Conservation (phyloP, 2,329 filamentous ascomycete species). For the Penicillium sp. region DNA sequence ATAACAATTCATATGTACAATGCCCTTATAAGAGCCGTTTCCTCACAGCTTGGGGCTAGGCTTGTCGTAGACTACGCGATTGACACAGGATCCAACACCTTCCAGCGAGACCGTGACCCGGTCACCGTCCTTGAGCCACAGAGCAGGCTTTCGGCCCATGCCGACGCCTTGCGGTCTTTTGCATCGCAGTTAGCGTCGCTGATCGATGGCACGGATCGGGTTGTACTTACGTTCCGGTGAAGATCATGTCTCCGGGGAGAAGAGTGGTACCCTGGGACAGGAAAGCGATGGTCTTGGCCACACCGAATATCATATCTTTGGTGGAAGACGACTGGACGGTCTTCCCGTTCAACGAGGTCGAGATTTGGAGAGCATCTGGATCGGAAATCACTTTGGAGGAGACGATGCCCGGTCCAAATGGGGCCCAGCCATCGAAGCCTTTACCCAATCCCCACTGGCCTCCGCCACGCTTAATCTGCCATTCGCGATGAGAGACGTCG, state of each 20-base stretch:
- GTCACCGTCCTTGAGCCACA: slow-evolving; percentile 71
- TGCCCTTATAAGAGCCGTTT: neutral
- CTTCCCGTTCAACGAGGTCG: slow-evolving; percentile 51
- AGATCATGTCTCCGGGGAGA: slow-evolving; percentile 42
- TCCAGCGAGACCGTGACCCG: slow-evolving; percentile 67
- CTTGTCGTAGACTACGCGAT: slow-evolving; percentile 46
- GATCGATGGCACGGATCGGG: neutral
- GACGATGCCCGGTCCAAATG: slow-evolving; percentile 70
- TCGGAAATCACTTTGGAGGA: slow-evolving; percentile 48
- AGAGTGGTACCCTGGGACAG: slow-evolving; percentile 46
- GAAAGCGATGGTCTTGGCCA: slow-evolving; percentile 48
- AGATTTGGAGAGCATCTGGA: slow-evolving; percentile 42
- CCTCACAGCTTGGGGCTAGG: slow-evolving; percentile 36
- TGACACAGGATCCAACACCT: slow-evolving; percentile 58
- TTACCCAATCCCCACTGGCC: slow-evolving; percentile 72
- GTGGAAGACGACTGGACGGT: slow-evolving; percentile 50
- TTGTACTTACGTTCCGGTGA: slow-evolving; percentile 45
- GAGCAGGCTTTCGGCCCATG: slow-evolving; percentile 63
- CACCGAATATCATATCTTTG: slow-evolving; percentile 51
- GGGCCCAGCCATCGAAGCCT: slow-evolving; percentile 73
- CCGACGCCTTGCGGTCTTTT: slow-evolving; percentile 65
- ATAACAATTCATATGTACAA: slow-evolving; percentile 1
- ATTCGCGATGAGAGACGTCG: slow-evolving; percentile 77
- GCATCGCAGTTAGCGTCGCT: slow-evolving; percentile 35
- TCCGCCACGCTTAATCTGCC: slow-evolving; percentile 67